Base-by-base conservation (phyloP, 345 rosid species). In the Cardiospermum halicacabum region DNA sequence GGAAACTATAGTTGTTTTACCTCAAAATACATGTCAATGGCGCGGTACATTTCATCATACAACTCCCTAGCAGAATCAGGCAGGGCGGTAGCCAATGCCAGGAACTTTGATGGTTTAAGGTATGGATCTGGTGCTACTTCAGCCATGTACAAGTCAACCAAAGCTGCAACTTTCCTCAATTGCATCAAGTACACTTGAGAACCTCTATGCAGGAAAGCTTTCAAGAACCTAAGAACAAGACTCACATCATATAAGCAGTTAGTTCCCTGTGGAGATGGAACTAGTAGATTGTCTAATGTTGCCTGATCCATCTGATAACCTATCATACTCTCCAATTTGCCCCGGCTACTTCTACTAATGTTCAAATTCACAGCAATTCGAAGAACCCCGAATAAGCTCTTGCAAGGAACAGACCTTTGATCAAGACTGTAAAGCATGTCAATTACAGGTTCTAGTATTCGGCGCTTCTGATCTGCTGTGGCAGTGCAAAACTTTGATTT, bases 121-220 rank as follows among this genome's bases (percentile, higher is more conserved):
- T 75, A 82, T 59, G 86, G 99, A 77, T 94, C 99, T 3, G 99
- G 91, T 30, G 99, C 95, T 68, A 94, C 97, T 77, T 94, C 97
- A 36, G 86, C 84, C 64, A 87, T 64, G 68, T 91, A 94, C 67
- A 75, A 76, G 74, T 94, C 99, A 73, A 91, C 73, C 83, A 94
- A 83, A 58, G 76, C 53, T 15, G 84, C 75, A 22, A 88, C 96
- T 75, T 87, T 94, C 74, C 69, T 79, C 75, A 82, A 18, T 18
- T 56, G 75, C 62, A 40, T 22, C 15, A 66, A 42, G 48, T 75
- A 75, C 19, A 47, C 55, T 64, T 54, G 73, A 54, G 59, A 12
- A 26, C 57, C 77, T 74, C 67, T 78, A 1, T 25, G 51, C 1
- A 84, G 69, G 75, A 94, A 88, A 32, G 91, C 84, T 66, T 82